Conservation (phyloP, 495 filamentous ascomycete species). For the Penicillium paxilli region DNA sequence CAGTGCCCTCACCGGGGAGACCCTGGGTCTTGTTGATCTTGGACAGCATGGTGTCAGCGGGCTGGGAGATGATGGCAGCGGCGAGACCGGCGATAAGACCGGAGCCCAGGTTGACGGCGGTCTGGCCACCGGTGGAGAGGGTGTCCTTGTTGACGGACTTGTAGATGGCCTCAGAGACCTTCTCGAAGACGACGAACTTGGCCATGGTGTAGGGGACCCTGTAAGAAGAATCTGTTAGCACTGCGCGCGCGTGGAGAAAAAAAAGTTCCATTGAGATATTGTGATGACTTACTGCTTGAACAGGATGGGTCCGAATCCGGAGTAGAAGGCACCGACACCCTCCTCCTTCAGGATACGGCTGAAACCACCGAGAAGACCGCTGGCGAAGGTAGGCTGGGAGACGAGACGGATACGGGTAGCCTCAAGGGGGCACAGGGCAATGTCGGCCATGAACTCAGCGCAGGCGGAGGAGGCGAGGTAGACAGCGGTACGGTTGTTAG, state of each 20-base stretch:
- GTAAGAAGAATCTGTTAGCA: slow-evolving; percentile 11
- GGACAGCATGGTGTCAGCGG: slow-evolving; percentile 97
- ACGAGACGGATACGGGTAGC: slow-evolving; percentile 95
- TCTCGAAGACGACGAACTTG: slow-evolving; percentile 99
- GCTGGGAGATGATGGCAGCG: slow-evolving; percentile 93
- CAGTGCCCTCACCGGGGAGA: slow-evolving; percentile 91
- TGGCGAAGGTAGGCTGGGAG: slow-evolving; percentile 83
- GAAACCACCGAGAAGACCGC: slow-evolving; percentile 79
- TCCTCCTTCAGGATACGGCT: slow-evolving; percentile 81
- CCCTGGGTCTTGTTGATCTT: slow-evolving; percentile 99
- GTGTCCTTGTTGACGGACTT: slow-evolving; percentile 70
- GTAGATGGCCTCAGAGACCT: slow-evolving; percentile 83
- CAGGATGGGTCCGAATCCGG: slow-evolving; percentile 88
- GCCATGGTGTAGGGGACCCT: slow-evolving; percentile 99
- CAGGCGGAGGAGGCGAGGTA: slow-evolving; percentile 82
- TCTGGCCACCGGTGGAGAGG: slow-evolving; percentile 73
- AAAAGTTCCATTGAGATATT: neutral
- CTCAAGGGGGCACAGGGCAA: slow-evolving; percentile 91
- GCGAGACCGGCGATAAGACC: slow-evolving; percentile 98
- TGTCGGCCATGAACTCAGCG: slow-evolving; percentile 93
- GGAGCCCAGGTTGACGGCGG: slow-evolving; percentile 87
- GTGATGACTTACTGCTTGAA: slow-evolving; percentile 84
- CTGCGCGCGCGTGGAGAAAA: neutral
- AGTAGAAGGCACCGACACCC: slow-evolving; percentile 89
- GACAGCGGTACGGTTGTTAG: slow-evolving; percentile 82